phyloP scores from a whole-genome alignment of 768 basidiomycete species.

The Rubroboletus satanas region DNA sequence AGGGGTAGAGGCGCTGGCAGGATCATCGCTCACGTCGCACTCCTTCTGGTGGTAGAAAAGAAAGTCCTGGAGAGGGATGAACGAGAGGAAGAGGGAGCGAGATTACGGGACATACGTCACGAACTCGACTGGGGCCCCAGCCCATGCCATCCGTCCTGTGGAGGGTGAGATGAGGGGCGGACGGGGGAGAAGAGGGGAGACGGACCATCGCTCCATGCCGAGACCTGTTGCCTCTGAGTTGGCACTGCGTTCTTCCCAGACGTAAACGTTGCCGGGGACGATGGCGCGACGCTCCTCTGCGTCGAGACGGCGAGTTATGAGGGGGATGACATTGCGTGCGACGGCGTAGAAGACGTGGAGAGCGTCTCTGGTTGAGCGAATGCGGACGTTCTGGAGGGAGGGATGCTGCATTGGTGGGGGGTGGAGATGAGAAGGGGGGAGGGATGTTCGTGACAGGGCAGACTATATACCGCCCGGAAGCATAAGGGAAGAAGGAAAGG shows the following conservation, averaged over 20 bases:
- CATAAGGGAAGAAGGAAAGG: slow-evolving; percentile 6
- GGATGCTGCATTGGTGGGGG: slow-evolving; percentile 61
- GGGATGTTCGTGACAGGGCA: slow-evolving; percentile 5
- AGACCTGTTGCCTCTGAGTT: slow-evolving; percentile 78
- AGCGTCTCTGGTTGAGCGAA: slow-evolving; percentile 77
- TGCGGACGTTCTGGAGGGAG: slow-evolving; percentile 70
- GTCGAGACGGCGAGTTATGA: slow-evolving; percentile 79
- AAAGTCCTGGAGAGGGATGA: slow-evolving; percentile 41
- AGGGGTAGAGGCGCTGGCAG: slow-evolving; percentile 51
- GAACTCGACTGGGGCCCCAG: slow-evolving; percentile 78
- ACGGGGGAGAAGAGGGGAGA: not conserved
- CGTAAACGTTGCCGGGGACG: slow-evolving; percentile 73
- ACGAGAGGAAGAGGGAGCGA: not conserved
- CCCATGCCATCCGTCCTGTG: slow-evolving; percentile 65
- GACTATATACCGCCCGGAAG: slow-evolving; percentile 38
- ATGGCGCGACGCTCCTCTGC: slow-evolving; percentile 77
- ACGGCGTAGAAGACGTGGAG: slow-evolving; percentile 78
- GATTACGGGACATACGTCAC: slow-evolving; percentile 34
- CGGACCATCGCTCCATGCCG: slow-evolving; percentile 81
- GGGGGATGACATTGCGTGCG: slow-evolving; percentile 59
- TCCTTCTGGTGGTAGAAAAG: slow-evolving; percentile 54
- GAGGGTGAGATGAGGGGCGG: not conserved
- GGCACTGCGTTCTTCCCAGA: slow-evolving; percentile 85
- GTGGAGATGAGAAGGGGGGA: slow-evolving; percentile 23
- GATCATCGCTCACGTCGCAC: slow-evolving; percentile 38